Evolutionary conservation across 306 rosid genomes (phyloP).

Genomic region (Cyclanthera cordifolia): DNA sequence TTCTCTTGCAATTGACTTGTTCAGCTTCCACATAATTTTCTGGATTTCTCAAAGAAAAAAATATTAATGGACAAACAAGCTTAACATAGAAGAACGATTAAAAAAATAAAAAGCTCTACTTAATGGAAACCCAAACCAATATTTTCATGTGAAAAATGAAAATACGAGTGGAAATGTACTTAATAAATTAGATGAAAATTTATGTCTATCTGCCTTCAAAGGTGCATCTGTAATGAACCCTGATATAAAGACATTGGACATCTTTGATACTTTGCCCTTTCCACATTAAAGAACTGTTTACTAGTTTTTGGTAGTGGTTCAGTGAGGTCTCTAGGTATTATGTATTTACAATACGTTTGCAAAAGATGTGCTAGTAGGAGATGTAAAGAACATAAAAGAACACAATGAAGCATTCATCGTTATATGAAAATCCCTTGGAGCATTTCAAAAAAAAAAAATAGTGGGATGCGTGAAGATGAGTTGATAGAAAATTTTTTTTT

Average conservation of each 20-base stretch:
- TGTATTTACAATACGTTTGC: background rate
- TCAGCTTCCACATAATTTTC: slow-evolving; percentile 99
- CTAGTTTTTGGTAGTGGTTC: background rate
- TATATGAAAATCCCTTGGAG: background rate
- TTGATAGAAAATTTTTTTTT: background rate
- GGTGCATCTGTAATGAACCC: background rate
- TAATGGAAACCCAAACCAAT: background rate
- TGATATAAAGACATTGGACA: background rate
- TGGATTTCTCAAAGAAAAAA: slow-evolving; percentile 46
- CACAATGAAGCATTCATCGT: background rate
- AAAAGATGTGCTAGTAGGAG: background rate
- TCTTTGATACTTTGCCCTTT: background rate
- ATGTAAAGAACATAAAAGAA: background rate
- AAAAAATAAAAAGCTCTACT: background rate
- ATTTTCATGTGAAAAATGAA: background rate
- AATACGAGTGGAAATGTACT: background rate
- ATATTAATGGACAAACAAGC: slow-evolving; percentile 5
- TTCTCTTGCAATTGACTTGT: slow-evolving; percentile 93
- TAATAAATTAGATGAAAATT: background rate
- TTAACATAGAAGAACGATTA: background rate
- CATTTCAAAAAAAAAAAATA: background rate
- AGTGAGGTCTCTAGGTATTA: background rate
- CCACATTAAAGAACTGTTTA: background rate
- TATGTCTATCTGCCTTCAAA: background rate
- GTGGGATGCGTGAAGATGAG: background rate